Evolutionary conservation across 176 grass and related monocot genomes (phyloP), one percentile per base, ranked within the genome.

Genomic region (Leersia perrieri): DNA sequence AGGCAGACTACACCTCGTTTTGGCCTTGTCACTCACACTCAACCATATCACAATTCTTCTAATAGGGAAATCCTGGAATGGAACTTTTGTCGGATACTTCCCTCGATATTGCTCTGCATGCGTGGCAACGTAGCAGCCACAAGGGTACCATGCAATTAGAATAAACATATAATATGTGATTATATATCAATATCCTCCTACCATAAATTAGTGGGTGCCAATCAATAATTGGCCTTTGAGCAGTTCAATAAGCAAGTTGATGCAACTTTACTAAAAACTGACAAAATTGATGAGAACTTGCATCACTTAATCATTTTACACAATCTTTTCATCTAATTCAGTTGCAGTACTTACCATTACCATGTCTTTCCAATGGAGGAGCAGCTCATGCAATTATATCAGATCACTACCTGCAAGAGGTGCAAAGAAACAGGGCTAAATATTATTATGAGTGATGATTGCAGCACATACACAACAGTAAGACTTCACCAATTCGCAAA

Each of bases 131-230:
- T 34, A 66, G 39, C 66, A 72, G 33, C 63, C 33, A 76, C 71
- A 81, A 70, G 26, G 4, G 40, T 20, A 62, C 12, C 58, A 65
- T 76, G 23, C 51, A 72, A 30, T 1, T 32, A 73, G 71, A 12
- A 73, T 12, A 58, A 20, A 66, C 16, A 55, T 8, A 79, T 41
- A 14, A 73, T 34, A 7, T 53, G 68, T 22, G 76, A 80, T 42
- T 72, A 66, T 40, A 34, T 31, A 88, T 83, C 67, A 81, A 63
- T 42, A 89, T 76, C 82, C 53, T 71, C 14, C 30, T 60, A 11
- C n/a, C 40, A 64, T 72, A 85, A 33, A 80, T 62, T 84, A 74
- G 63, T 82, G 25, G 25, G 9, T 69, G 27, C 7, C 35, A 51
- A 76, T 51, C 32, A 77, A 66, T 66, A 72, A 88, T 72, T 77